Base-by-base conservation (phyloP, 139 green algal genomes). In the Tetraselmis striata region DNA sequence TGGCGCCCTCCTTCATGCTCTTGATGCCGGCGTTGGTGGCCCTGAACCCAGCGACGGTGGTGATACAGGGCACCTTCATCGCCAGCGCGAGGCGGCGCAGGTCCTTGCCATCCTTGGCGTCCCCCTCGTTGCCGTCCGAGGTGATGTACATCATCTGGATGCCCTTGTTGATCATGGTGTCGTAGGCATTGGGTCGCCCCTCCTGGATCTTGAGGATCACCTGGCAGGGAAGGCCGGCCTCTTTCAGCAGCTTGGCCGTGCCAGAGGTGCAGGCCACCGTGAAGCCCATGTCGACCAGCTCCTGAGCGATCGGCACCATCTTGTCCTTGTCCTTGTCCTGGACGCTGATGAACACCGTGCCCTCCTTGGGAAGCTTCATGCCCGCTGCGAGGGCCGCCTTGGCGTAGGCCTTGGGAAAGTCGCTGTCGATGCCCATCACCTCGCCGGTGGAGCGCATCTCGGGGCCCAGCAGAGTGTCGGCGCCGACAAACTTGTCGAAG, bases 391-490 rank as follows among this genome's bases (percentile, higher is more conserved):
- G 94, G 84, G 96, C 92, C 24, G 97, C 97, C 93, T 99, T 99
- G 80, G 96, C 95, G 79, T 97, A 99, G 18, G 97, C 96, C 32
- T 88, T 91, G 23, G 88, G 86, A 80, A 98, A 99, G 30, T 90
- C 89, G n/a, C 80, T 85, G 89, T 98, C 95, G 78, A 98, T 95
- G 88, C 93, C 94, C 94, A 98, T 98, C 22, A 99, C 96, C 89
- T 99, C 96, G 23, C 97, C 97, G 25, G 97, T 99, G 79, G 90
- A 97, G 74, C 96, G 88, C 97, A 99, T 99, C 90, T 99, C 97
- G 0, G 97, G 97, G 23, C 97, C 97, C 45, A 99, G 90, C 82
- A 99, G 90, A 1, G 95, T 97, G 89, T 99, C 97, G 0, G 93
- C 93, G 59, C 97, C 96, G 28, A 91, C 90, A 88, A 99, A 99